These are phyloP conservation scores for Podosphaera leucotricha DNA, from an alignment of 2,329 filamentous ascomycete species.

Conservation along the genomic window DNA sequence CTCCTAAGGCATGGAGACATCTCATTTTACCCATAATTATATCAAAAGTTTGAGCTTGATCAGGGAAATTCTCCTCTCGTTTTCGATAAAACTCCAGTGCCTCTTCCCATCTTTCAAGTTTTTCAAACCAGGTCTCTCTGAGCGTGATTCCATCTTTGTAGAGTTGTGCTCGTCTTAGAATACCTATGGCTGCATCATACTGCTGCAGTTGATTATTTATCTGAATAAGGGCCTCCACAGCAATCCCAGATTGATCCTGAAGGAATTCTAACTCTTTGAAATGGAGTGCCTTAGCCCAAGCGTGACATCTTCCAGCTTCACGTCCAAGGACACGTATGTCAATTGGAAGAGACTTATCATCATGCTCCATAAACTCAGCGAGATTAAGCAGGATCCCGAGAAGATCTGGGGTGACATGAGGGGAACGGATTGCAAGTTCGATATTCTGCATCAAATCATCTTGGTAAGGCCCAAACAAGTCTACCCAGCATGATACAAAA, in stretches of 20 bases:
- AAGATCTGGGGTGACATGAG: constrained; percentile 88
- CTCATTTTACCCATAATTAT: constrained; percentile 99
- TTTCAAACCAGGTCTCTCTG: constrained; percentile 97
- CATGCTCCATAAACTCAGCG: constrained; percentile 99
- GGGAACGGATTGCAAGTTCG: constrained; percentile 81
- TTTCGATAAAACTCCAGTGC: constrained; percentile 79
- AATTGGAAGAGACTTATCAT: constrained; percentile 93
- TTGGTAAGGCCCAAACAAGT: constrained; percentile 89
- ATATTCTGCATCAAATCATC: constrained; percentile 92
- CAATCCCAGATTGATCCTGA: constrained; percentile 85
- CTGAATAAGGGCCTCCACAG: constrained; percentile 89
- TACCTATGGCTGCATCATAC: constrained; percentile 94
- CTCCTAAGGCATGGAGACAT: constrained; percentile 84
- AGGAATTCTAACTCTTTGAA: constrained; percentile 98
- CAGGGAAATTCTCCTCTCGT: constrained; percentile 47
- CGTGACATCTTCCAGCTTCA: constrained; percentile 90
- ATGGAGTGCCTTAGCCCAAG: constrained; percentile 91
- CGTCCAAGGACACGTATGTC: constrained; percentile 86
- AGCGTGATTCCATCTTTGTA: constrained; percentile 86
- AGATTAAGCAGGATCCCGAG: constrained; percentile 84
- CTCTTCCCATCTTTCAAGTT: constrained; percentile 94
- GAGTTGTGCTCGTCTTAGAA: constrained; percentile 80
- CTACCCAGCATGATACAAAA: constrained; percentile 97
- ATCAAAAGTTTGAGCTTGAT: constrained; percentile 76
- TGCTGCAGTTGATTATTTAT: constrained; percentile 99